A percentile compares a stretch with the other conserved stretches of the same genome.
phyloP scores from a whole-genome alignment of 495 filamentous ascomycete genomes.

The Oleoguttula mirabilis region DNA sequence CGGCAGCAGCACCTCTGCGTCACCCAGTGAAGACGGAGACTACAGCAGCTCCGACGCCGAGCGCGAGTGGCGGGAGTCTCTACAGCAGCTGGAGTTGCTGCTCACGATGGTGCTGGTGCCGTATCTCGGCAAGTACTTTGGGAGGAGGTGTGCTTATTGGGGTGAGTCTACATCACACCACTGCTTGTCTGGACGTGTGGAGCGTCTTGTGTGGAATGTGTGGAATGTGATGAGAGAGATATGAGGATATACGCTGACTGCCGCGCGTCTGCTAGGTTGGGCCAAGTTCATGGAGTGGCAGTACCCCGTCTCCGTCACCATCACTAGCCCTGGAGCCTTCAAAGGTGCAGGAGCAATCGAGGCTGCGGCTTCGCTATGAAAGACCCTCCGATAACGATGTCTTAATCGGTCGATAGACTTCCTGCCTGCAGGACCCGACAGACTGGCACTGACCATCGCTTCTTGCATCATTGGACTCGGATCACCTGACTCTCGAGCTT shows the following conservation, averaged over 20 bases:
- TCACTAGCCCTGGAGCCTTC: constrained; percentile 46
- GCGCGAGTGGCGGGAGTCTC: constrained; percentile 79
- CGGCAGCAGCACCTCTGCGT: constrained; percentile 41
- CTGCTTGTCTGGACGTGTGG: neutral
- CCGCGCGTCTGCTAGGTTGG: constrained; percentile 41
- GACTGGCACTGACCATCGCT: too few species aligned
- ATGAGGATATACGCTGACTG: constrained; percentile 2
- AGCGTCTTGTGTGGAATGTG: constrained; percentile 84
- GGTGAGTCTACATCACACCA: constrained; percentile 50
- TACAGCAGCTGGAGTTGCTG: constrained; percentile 86
- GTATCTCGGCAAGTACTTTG: constrained; percentile 85
- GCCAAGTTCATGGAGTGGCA: constrained; percentile 67
- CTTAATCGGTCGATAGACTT: too few species aligned
- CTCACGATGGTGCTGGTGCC: constrained; percentile 89
- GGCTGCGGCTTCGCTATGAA: constrained; percentile 58
- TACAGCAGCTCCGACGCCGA: constrained; percentile 49
- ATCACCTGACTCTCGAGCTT: too few species aligned
- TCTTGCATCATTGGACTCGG: too few species aligned
- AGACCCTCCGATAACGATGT: too few species aligned
- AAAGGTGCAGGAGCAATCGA: constrained; percentile 55
- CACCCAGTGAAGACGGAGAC: constrained; percentile 27
- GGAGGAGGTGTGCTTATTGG: constrained; percentile 91
- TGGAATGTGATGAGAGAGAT: neutral
- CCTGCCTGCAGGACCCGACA: too few species aligned
- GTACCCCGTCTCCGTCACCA: constrained; percentile 53